Base-by-base conservation (phyloP, 768 basidiomycete genomes). In the Suillus paluster region DNA sequence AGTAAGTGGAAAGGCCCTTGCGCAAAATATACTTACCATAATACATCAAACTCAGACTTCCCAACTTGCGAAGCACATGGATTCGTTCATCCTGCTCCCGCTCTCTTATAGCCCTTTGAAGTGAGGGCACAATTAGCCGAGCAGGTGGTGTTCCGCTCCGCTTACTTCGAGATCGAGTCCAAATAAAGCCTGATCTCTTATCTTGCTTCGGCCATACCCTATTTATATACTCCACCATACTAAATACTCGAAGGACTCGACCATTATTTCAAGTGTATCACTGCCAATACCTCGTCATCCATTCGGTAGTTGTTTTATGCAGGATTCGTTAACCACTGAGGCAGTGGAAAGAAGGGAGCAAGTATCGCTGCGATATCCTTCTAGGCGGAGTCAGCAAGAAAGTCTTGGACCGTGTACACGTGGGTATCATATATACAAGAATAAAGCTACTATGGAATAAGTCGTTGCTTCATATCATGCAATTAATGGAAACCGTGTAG, bases 101-200 rank as follows among this genome's bases (percentile, higher is more conserved):
- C 80, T 96, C 50, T 79, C 88, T 30, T 95, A 89, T 79, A 94
- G 91, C 73, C 94, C 95, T 62, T 81, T 97, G 63, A 92, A 94
- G 80, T 94, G 79, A 48, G 5, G 56, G 11, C 11, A 8, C 2
- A 17, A 19, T 10, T 19, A 54, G 23, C 34, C n/a, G 46, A 38
- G 25, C 19, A 15, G 38, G 19, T 25, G 54, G 61, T 30, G 41
- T 48, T 39, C 62, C 48, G 48, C 41, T 53, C 59, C 23, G 44
- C 46, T 44, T 27, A 30, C 30, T 54, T 54, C 11, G 25, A 19
- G 25, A 61, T n/a, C 25, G 46, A 34, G 23, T 48, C 14, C 25
- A 15, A 46, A 36, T 14, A 49, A 63, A 50, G 21, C 45, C 61
- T 63, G 30, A 63, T 44, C 21, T 38, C 53, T 54, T 55, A 54